Percentiles rank a stretch among this genome's conserved stretches.
These are phyloP conservation scores for Craspedostauros australis DNA, from an alignment of 108 stramenopile species.

Conservation along the genomic window DNA sequence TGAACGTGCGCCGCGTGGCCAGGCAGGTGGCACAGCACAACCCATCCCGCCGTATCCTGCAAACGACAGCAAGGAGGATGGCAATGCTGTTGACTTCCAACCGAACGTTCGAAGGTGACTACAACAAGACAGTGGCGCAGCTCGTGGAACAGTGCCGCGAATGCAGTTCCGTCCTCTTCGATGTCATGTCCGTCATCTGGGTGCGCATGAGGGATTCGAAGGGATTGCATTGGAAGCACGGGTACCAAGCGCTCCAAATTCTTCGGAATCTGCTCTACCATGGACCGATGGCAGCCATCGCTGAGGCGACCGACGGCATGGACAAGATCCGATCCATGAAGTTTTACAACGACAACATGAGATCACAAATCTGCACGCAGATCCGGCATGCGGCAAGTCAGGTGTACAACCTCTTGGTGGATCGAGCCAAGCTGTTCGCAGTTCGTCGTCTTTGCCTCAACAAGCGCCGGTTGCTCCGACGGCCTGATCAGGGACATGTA, in stretches of 20 bases:
- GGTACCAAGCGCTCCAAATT: conserved; percentile 60
- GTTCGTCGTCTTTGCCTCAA: conserved; percentile 52
- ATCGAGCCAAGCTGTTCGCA: conserved; percentile 50
- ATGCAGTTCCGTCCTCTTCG: conserved; percentile 51
- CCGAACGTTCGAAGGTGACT: conserved; percentile 61
- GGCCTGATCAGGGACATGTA: conserved; percentile 16
- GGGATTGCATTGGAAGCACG: conserved; percentile 65
- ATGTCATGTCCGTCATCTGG: conserved; percentile 84
- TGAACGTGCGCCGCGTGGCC: conserved; percentile 57
- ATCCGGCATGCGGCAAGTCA: conserved; percentile 58
- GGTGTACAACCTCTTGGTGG: conserved; percentile 66
- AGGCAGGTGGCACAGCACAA: conserved; percentile 56
- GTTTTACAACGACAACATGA: conserved; percentile 61
- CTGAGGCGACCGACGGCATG: conserved; percentile 79
- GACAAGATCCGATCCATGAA: conserved; percentile 69
- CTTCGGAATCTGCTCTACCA: conserved; percentile 70
- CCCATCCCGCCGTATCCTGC: conserved; percentile 39
- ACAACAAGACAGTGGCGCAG: conserved; percentile 44
- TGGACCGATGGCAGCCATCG: conserved; percentile 71
- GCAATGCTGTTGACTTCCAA: conserved; percentile 77
- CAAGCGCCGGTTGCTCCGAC: conserved; percentile 27
- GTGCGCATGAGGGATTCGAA: conserved; percentile 64
- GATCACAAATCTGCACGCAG: conserved; percentile 34
- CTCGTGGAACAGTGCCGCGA: conserved; percentile 67
- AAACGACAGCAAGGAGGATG: conserved; percentile 43